Evolutionary conservation across 495 filamentous ascomycete species (phyloP).

Genomic region (Xylaria palmicola): DNA sequence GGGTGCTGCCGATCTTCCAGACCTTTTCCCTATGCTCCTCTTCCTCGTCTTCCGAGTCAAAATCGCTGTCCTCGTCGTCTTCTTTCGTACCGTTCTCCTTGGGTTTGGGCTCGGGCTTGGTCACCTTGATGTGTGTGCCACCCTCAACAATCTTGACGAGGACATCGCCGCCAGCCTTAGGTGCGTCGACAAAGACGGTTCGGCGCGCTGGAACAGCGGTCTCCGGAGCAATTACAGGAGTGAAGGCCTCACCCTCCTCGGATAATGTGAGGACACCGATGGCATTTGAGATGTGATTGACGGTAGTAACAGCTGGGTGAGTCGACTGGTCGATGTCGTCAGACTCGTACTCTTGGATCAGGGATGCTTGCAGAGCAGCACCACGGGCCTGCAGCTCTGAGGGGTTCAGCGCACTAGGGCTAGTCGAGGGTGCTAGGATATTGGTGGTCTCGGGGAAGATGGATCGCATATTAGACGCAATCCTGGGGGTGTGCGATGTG

Average conservation of each 20-base stretch:
- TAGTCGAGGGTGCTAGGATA: constrained; percentile 80
- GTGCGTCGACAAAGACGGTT: constrained; percentile 69
- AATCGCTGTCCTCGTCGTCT: constrained; percentile 59
- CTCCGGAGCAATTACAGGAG: constrained; percentile 73
- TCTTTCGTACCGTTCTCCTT: constrained; percentile 62
- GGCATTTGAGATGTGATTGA: constrained; percentile 82
- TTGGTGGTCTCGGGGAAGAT: constrained; percentile 80
- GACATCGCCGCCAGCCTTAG: constrained; percentile 79
- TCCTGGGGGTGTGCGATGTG: constrained; percentile 88
- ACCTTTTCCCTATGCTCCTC: constrained; percentile 85
- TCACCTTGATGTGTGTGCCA: constrained; percentile 82
- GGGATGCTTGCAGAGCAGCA: constrained; percentile 89
- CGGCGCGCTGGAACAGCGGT: constrained; percentile 88
- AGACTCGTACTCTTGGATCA: constrained; percentile 87
- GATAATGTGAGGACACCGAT: constrained; percentile 82
- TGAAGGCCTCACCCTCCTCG: constrained; percentile 63
- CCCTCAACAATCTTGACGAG: constrained; percentile 86
- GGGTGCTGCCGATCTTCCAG: constrained; percentile 82
- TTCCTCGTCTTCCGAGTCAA: constrained; percentile 76
- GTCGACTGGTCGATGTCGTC: constrained; percentile 95
- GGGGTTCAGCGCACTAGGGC: constrained; percentile 79
- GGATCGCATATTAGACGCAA: constrained; percentile 69
- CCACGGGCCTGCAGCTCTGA: constrained; percentile 85
- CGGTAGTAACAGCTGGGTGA: constrained; percentile 91
- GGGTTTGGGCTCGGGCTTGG: constrained; percentile 74